Base-by-base conservation (phyloP, 2,329 filamentous ascomycete genomes). In the Beauveria varroae region DNA sequence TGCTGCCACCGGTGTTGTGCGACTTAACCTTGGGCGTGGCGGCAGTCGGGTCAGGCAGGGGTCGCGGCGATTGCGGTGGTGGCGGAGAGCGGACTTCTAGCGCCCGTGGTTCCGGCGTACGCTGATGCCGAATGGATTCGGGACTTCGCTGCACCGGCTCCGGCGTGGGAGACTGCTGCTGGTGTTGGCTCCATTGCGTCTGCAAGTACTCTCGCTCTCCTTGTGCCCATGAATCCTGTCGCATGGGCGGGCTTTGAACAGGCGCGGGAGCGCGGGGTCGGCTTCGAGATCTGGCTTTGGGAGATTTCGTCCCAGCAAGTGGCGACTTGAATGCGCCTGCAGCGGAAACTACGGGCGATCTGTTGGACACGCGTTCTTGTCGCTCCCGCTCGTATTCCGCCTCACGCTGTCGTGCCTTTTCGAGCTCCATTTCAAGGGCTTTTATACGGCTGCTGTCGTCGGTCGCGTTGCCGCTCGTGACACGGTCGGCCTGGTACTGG, bases 401-500 rank as follows among this genome's bases (percentile, higher is more conserved):
- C 71, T 88, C 79, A 73, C 88, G 72, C 76, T 87, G 71, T 68
- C 87, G 78, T 65, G 86, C 79, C 69, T 82, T 66, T 77, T 89
- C 80, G 22, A 86, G 72, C 79, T 90, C 78, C 75, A 84, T 80
- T 75, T 98, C 93, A 5, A 98, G 80, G 71, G 97, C 88, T 67
- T 84, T 84, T 64, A 97, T 87, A 46, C 92, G 86, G 65, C 81
- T 83, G 64, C 80, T 84, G 72, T 93, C 64, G 41, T 68, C 66
- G 28, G 62, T 68, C 70, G 70, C 62, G 74, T 71, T 67, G 68
- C 67, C 69, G 71, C 61, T 66, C 59, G 73, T 69, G 64, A 79
- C 73, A 70, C 89, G 86, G 66, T 91, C 87, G 22, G 87, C 86
- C 71, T 91, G 88, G 71, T 96, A 96, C 70, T 96, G 89, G 69